Base-by-base conservation (phyloP, 768 basidiomycete genomes). In the Cyclocybe aegerita region DNA sequence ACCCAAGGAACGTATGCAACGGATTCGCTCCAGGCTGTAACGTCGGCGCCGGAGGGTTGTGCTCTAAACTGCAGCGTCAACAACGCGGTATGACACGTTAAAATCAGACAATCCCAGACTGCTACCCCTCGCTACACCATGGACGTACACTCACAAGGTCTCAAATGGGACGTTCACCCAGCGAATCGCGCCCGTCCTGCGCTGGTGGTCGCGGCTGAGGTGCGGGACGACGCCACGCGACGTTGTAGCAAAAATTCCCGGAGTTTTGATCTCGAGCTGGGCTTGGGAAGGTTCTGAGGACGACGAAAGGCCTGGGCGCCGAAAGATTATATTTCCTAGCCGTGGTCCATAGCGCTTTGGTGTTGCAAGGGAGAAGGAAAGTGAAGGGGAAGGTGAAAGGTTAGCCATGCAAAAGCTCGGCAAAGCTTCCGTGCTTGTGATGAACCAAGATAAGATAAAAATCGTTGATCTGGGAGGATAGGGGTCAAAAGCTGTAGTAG, bases 131-230 rank as follows among this genome's bases (percentile, higher is more conserved):
- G 4, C 23, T 23, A 23, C 23, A 23, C 23, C 23, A 23, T 23
- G 23, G 31, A 49, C 23, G 14, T 7, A 36, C 17, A 76, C 85
- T 79, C 67, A 92, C 90, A 92, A 93, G 14, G 83, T 78, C 67
- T 93, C 90, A 60, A 91, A 92, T 0, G 90, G 82, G 0, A 91
- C 69, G 52, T 87, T 77, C 0, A 88, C 65, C 80, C 86, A 88
- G 50, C 65, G 74, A 31, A 89, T 77, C 1, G 81, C 74, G 7
- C 67, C 57, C 1, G 79, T 79, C 29, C 57, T 54, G 14, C 60
- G 59, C 16, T 76, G 65, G 49, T 88, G 80, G 58, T 90, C 88
- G 39, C 80, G 70, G 6, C 87, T 84, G 4, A 92, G 70, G 65
- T 93, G 90, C 0, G 86, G 85, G 0, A 93, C 73, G 23, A 85